Base-by-base conservation (phyloP, 108 stramenopile species). In the Skeletonema grethae region DNA sequence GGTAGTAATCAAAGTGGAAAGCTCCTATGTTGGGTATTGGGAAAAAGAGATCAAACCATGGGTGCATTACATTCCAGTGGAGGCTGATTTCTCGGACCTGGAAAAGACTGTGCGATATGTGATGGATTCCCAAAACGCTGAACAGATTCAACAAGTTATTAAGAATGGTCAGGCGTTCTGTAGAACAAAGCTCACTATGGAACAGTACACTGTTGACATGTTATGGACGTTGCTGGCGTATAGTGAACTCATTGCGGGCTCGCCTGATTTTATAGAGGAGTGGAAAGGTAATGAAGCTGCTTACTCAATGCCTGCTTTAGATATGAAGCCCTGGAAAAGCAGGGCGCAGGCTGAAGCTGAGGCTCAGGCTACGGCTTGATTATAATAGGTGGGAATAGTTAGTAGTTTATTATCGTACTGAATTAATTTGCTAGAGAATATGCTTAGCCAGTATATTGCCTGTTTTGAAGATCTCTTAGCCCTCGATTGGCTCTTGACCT, bases 1-100 rank as follows among this genome's bases (percentile, higher is more conserved):
- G 13, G 84, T 85, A 8, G 70, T 79, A 11, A 66, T 85, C 41
- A 82, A 85, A 66, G 66, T 82, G 31, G 69, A 85, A 35, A 77
- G 77, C 31, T 41, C 39, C 11, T 79, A 64, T 38, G 68, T 74
- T 38, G 81, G 74, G 43, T 85, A 85, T 59, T 82, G 66, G 60
- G 63, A 73, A 10, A 57, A 71, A 39, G 73, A 82, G 13, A 16
- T 85, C 4, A n/a, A 64, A 22, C 77, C 84, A 3, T 65, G 77
- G 62, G 74, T 80, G 12, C 84, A 85, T 39, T 85, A 82, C 57
- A 46, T 85, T 24, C 84, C 84, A 16, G 76, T 73, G 3, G 45
- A 76, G 31, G 72, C 71, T 7, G 67, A 80, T 36, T 69, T 77
- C 31, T 63, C 61, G 5, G 63, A 82, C 39, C 75, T 85, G 28